phyloP scores from a whole-genome alignment of 176 grass and related monocot genomes.

The Alloteropsis semialata region DNA sequence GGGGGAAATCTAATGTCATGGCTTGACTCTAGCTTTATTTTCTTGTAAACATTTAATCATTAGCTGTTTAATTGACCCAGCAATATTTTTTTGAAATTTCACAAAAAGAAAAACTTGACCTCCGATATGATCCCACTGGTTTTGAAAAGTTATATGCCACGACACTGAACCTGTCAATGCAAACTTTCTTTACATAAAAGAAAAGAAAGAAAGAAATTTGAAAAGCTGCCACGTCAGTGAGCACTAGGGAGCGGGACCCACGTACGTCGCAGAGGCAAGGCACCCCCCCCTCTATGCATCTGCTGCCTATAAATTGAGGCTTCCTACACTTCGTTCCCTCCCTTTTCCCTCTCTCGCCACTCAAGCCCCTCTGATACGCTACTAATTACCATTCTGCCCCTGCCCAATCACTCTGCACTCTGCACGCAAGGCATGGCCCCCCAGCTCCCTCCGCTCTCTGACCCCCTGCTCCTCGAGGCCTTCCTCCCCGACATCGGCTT shows the following conservation, averaged over 20 bases:
- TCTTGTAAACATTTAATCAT: neutral
- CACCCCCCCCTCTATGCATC: neutral
- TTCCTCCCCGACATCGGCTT: slow-evolving; percentile 49
- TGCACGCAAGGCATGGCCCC: no score
- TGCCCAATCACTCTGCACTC: neutral
- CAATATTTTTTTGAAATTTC: no score
- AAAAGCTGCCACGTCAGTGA: slow-evolving; percentile 28
- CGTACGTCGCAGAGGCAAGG: neutral
- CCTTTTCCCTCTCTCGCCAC: slow-evolving; percentile 75
- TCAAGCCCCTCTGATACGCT: slow-evolving; percentile 4
- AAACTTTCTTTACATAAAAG: neutral
- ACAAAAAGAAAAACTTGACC: neutral
- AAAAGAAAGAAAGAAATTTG: no score
- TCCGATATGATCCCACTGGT: no score
- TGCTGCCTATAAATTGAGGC: slow-evolving; percentile 59
- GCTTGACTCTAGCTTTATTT: neutral
- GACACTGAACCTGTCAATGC: slow-evolving; percentile 5
- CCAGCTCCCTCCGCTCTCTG: neutral
- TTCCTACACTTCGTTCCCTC: slow-evolving; percentile 50
- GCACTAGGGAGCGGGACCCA: slow-evolving; percentile 18
- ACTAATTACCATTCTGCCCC: slow-evolving; percentile 44
- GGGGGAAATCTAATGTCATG: neutral
- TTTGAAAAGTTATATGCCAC: neutral
- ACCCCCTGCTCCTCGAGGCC: slow-evolving; percentile 27
- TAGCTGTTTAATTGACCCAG: neutral